Evolutionary conservation across 2,329 filamentous ascomycete species (phyloP).

Genomic region (Aspergillus thermomutatus): DNA sequence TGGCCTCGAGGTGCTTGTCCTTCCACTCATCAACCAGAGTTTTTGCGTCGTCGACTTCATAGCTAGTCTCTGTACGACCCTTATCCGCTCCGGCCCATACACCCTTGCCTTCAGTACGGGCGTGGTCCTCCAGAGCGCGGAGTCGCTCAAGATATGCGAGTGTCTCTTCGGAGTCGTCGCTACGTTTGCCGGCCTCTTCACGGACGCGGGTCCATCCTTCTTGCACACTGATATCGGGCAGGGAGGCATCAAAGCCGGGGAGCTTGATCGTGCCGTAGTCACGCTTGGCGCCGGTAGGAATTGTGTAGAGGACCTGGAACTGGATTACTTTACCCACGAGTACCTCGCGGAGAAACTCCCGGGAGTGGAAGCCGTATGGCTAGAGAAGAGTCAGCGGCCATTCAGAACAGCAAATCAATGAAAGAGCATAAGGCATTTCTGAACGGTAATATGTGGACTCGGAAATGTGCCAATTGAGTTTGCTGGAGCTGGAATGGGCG

Average conservation of each 20-base stretch:
- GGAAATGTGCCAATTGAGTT: background rate
- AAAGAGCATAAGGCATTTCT: background rate
- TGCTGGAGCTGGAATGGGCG: background rate
- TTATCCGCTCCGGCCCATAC: constrained; percentile 68
- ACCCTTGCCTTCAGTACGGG: constrained; percentile 75
- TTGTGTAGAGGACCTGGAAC: constrained; percentile 81
- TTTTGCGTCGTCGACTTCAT: constrained; percentile 75
- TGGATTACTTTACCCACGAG: constrained; percentile 83
- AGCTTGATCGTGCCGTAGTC: constrained; percentile 84
- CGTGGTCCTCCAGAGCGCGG: constrained; percentile 71
- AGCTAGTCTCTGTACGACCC: constrained; percentile 68
- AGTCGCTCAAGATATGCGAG: constrained; percentile 70
- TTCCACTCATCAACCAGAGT: constrained; percentile 78
- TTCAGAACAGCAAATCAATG: background rate
- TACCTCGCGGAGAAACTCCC: constrained; percentile 82
- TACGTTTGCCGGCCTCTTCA: constrained; percentile 81
- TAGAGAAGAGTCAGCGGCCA: constrained; percentile 21
- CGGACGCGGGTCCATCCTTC: constrained; percentile 91
- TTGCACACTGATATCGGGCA: constrained; percentile 80
- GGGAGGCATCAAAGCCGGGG: constrained; percentile 62
- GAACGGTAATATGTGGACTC: background rate
- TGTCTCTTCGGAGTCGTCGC: constrained; percentile 79
- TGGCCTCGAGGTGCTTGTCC: constrained; percentile 75
- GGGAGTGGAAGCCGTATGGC: constrained; percentile 88
- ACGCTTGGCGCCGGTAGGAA: constrained; percentile 72